Conservation (phyloP, 345 rosid species). For the Rhodomyrtus tomentosa region DNA sequence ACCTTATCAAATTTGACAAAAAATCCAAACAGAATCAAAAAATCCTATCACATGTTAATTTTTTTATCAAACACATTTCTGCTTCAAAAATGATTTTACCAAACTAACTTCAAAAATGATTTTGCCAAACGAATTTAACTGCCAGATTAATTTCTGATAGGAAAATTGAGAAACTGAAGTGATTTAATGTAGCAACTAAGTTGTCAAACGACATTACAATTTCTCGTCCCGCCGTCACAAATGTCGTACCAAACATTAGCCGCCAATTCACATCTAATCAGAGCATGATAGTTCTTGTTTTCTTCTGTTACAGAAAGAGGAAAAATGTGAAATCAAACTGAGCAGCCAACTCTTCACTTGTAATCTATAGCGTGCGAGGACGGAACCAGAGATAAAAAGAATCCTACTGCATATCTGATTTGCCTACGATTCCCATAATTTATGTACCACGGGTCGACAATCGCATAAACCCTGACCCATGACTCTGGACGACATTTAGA, state of each 20-base stretch:
- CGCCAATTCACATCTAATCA: not conserved
- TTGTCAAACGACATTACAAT: too few relatives aligned
- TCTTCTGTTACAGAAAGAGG: not conserved
- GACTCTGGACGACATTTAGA: not conserved
- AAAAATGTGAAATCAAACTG: not conserved
- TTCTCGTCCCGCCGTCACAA: too few relatives aligned
- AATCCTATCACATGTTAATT: too few relatives aligned
- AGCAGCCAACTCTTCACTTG: not conserved
- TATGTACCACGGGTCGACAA: not conserved
- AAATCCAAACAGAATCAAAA: too few relatives aligned
- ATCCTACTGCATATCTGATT: not conserved
- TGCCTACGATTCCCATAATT: not conserved
- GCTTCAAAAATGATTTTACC: too few relatives aligned
- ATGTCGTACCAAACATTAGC: not conserved
- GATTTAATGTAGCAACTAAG: too few relatives aligned
- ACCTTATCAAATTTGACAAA: too few relatives aligned
- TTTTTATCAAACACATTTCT: too few relatives aligned
- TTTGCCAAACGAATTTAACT: too few relatives aligned
- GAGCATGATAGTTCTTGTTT: not conserved
- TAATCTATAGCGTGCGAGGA: not conserved
- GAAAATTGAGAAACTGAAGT: too few relatives aligned
- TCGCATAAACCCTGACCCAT: fast-evolving
- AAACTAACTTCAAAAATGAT: too few relatives aligned
- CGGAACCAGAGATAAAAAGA: not conserved
- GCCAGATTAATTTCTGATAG: too few relatives aligned